These are phyloP conservation scores for Corylus avellana DNA, from an alignment of 306 rosid species.

Conservation along the genomic window DNA sequence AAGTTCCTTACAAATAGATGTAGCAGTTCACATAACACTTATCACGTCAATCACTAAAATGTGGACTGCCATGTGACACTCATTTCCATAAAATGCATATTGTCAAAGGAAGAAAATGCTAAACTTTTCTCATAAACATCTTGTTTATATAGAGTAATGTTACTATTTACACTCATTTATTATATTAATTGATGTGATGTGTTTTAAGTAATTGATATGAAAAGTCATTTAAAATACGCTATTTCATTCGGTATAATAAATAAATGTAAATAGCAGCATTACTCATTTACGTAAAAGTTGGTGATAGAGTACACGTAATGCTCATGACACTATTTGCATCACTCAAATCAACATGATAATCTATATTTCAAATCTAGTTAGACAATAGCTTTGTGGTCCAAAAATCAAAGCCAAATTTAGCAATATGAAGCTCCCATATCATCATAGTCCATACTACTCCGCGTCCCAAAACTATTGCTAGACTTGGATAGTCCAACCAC, in stretches of 20 bases:
- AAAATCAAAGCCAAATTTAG: neutral
- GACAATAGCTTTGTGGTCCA: neutral
- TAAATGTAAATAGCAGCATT: too few relatives aligned
- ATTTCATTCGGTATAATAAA: too few relatives aligned
- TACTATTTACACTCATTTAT: too few relatives aligned
- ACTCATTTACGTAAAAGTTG: neutral
- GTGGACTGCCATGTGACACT: too few relatives aligned
- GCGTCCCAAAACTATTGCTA: neutral
- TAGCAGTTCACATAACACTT: too few relatives aligned
- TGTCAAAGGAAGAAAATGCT: neutral
- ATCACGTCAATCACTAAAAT: too few relatives aligned
- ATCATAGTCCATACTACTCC: neutral
- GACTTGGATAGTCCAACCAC: conserved; percentile 9
- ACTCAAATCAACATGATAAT: neutral
- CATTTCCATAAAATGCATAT: too few relatives aligned
- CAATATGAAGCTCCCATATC: neutral
- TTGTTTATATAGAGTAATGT: too few relatives aligned
- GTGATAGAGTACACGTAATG: neutral
- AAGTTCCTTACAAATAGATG: too few relatives aligned
- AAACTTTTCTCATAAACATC: neutral
- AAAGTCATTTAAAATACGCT: too few relatives aligned
- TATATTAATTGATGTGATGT: too few relatives aligned
- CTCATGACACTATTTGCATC: neutral
- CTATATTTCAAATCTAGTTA: neutral
- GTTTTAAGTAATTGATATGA: too few relatives aligned